A percentile compares a stretch with the other conserved stretches of the same genome.
phyloP scores from a whole-genome alignment of 805 yeast genomes.

The Schwanniomyces yamadae region DNA sequence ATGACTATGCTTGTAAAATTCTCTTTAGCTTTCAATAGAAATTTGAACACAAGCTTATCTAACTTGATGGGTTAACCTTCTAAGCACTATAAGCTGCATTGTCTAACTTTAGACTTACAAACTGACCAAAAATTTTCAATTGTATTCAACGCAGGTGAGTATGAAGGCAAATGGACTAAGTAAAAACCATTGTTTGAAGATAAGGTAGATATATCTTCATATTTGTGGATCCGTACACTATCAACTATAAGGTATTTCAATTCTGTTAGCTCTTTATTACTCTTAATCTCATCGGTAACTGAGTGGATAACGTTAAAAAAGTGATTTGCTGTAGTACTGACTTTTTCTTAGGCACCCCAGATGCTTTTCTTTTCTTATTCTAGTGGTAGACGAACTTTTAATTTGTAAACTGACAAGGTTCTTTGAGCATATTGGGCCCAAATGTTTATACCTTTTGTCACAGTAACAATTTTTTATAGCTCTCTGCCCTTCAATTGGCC shows the following conservation, averaged over 20 bases:
- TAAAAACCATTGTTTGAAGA: background rate
- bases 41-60: background rate
- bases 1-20: background rate
- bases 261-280: background rate
- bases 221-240: background rate
- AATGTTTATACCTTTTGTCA: background rate
- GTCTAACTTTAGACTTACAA: background rate
- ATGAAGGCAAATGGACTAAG: slow-evolving; percentile 1
- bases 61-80: slow-evolving; percentile 1
- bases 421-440: slow-evolving; percentile 1
- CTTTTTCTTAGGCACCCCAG: background rate
- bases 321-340: slow-evolving; percentile 1
- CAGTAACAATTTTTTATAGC: background rate
- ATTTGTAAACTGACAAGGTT: background rate
- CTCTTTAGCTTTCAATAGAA: background rate
- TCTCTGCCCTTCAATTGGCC: background rate
- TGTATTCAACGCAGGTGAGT: background rate
- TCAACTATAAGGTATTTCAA: background rate
- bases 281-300: background rate
- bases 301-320: background rate
- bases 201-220: slow-evolving; percentile 1
- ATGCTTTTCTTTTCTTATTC: background rate
- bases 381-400: slow-evolving; percentile 1
- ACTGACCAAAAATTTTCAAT: background rate
- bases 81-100: background rate